Percentiles rank a stretch among this genome's conserved stretches.
These are phyloP conservation scores for Meredithiella fracta DNA, from an alignment of 2,329 filamentous ascomycete genomes.

Conservation along the genomic window DNA sequence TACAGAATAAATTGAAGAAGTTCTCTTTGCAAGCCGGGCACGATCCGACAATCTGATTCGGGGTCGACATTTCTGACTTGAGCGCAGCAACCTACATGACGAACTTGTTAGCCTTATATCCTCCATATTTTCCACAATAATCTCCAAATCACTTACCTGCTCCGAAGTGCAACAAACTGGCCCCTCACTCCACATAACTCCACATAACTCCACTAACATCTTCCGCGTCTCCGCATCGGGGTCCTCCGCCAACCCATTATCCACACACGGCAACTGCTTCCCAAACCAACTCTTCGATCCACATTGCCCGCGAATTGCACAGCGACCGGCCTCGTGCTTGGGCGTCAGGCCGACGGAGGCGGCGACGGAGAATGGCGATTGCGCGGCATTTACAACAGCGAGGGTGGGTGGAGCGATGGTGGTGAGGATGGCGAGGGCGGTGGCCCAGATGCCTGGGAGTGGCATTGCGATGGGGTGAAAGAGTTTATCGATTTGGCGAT, in stretches of 20 bases:
- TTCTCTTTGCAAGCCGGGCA: slow-evolving; percentile 97
- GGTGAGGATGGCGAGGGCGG: not conserved
- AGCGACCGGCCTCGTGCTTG: slow-evolving; percentile 73
- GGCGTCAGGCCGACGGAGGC: slow-evolving; percentile 24
- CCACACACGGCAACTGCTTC: slow-evolving; percentile 75
- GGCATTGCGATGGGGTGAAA: not conserved
- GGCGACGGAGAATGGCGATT: slow-evolving; percentile 14
- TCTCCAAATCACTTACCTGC: slow-evolving; percentile 39
- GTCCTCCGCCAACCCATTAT: slow-evolving; percentile 67
- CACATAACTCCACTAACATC: slow-evolving; percentile 72
- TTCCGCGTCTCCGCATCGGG: slow-evolving; percentile 56
- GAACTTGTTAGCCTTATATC: slow-evolving; percentile 6
- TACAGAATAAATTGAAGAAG: slow-evolving; percentile 97
- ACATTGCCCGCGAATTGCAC: slow-evolving; percentile 80
- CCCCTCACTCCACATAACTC: slow-evolving; percentile 66
- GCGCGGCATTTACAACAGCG: slow-evolving; percentile 2
- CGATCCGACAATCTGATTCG: slow-evolving; percentile 74
- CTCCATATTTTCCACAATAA: not conserved
- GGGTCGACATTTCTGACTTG: slow-evolving; percentile 69
- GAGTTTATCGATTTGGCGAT: not conserved
- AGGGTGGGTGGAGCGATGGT: not conserved
- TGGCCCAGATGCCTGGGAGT: not conserved
- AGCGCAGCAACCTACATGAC: slow-evolving; percentile 52
- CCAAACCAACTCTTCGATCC: slow-evolving; percentile 84
- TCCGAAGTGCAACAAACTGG: slow-evolving; percentile 71